Evolutionary conservation across 2,329 filamentous ascomycete species (phyloP).

Genomic region (Fusarium bulbicola): DNA sequence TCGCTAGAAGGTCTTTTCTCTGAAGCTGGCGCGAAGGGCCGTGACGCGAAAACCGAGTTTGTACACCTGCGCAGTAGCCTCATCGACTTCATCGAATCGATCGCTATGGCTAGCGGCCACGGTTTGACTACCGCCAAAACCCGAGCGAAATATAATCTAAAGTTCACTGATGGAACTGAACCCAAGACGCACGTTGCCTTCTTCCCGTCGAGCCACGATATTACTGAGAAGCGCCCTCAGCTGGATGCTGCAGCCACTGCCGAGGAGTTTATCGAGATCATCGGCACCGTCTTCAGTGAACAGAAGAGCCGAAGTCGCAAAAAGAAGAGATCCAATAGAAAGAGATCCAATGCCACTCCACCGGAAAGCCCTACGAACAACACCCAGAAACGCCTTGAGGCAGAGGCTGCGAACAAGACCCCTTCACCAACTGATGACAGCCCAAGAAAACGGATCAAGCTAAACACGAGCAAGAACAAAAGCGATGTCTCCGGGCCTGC

Average conservation of each 20-base stretch:
- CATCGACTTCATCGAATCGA: conserved; percentile 14
- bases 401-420: not conserved
- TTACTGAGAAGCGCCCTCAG: conserved; percentile 3
- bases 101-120: not conserved
- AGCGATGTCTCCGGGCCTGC: not conserved
- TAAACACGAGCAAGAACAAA: not conserved
- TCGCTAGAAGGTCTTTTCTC: conserved; percentile 30
- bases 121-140: conserved; percentile 20
- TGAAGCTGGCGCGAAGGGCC: conserved; percentile 22
- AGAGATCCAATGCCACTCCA: not conserved
- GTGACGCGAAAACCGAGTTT: conserved; percentile 22
- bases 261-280: conserved; percentile 21
- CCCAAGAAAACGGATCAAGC: conserved; percentile 10
- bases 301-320: conserved; percentile 13
- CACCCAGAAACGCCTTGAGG: conserved; percentile 8
- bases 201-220: conserved; percentile 1
- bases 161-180: conserved; percentile 34
- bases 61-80: conserved; percentile 12
- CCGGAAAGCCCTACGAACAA: conserved; percentile 15
- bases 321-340: not conserved
- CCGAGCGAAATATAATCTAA: conserved; percentile 20
- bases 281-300: conserved; percentile 19
- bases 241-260: conserved; percentile 5
- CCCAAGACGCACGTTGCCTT: conserved; percentile 16
- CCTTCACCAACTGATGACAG: not conserved